These are phyloP conservation scores for Pleurotus djamor DNA, from an alignment of 768 basidiomycete species.

Conservation along the genomic window DNA sequence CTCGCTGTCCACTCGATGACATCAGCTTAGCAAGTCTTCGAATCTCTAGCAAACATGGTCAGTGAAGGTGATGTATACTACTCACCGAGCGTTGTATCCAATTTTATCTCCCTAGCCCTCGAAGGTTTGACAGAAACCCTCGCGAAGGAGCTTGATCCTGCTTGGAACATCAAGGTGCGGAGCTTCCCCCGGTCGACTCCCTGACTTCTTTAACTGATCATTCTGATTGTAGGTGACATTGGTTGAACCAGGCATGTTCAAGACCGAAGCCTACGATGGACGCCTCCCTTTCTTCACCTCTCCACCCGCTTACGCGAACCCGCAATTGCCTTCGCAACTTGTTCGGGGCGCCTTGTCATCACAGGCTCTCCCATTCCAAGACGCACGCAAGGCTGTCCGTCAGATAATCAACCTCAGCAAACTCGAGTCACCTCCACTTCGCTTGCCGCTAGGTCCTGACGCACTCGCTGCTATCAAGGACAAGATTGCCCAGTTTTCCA, in stretches of 20 bases:
- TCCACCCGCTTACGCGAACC: not conserved
- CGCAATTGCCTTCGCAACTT: not conserved
- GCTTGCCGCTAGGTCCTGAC: conserved; percentile 1
- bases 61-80: not conserved
- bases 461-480: not conserved
- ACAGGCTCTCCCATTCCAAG: not conserved
- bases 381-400: not conserved
- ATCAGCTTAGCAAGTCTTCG: too few relatives aligned
- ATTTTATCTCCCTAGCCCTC: conserved; percentile 18
- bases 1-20: too few relatives aligned
- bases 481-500: not conserved
- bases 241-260: conserved; percentile 14
- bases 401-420: not conserved
- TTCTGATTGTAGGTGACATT: conserved; percentile 11
- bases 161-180: conserved; percentile 29
- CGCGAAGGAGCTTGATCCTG: conserved; percentile 25
- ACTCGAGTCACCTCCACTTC: not conserved
- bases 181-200: not conserved
- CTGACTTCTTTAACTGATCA: not conserved
- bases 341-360: not conserved
- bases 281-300: not conserved
- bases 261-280: conserved; percentile 5
- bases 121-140: conserved; percentile 25
- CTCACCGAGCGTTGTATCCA: not conserved
- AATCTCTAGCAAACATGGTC: not conserved